These are phyloP conservation scores for Yamadazyma sp. DNA, from an alignment of 1,139 yeast species.

Conservation along the genomic window DNA sequence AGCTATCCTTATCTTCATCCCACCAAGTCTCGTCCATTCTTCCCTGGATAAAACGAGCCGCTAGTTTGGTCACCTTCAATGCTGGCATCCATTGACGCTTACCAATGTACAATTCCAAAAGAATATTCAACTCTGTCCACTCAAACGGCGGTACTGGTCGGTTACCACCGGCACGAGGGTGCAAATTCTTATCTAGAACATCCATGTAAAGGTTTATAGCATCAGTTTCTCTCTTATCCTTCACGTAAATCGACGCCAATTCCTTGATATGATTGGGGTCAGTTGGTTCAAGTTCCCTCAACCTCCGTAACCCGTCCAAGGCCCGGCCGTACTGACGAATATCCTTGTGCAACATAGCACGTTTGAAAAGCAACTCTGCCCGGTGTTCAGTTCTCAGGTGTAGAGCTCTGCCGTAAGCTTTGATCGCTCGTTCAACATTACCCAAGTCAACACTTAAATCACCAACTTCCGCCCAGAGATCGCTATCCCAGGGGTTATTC, in stretches of 20 bases:
- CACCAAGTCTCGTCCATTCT: slow-evolving; percentile 76
- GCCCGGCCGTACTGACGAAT: slow-evolving; percentile 70
- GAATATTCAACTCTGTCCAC: slow-evolving; percentile 85
- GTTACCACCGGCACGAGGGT: slow-evolving; percentile 16
- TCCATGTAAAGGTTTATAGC: slow-evolving; percentile 77
- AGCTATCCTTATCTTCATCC: slow-evolving; percentile 70
- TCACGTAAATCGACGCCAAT: slow-evolving; percentile 74
- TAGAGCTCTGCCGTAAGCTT: slow-evolving; percentile 77
- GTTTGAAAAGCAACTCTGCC: slow-evolving; percentile 52
- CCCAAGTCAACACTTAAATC: slow-evolving; percentile 72
- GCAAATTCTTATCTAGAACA: slow-evolving; percentile 58
- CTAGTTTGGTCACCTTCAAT: slow-evolving; percentile 61
- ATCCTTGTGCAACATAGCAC: slow-evolving; percentile 68
- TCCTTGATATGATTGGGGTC: slow-evolving; percentile 66
- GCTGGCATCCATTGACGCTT: slow-evolving; percentile 67
- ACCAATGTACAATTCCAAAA: slow-evolving; percentile 73
- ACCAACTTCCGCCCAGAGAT: slow-evolving; percentile 84
- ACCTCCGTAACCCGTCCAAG: slow-evolving; percentile 65
- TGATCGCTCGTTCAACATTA: slow-evolving; percentile 75
- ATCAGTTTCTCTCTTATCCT: slow-evolving; percentile 72
- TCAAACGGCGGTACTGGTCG: slow-evolving; percentile 55
- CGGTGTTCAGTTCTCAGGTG: slow-evolving; percentile 49
- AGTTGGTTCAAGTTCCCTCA: slow-evolving; percentile 60
- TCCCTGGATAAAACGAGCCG: slow-evolving; percentile 80
- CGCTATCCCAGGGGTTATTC: slow-evolving; percentile 74